Evolutionary conservation across 441 rosid genomes (phyloP).

Genomic region (Kokia cookei): DNA sequence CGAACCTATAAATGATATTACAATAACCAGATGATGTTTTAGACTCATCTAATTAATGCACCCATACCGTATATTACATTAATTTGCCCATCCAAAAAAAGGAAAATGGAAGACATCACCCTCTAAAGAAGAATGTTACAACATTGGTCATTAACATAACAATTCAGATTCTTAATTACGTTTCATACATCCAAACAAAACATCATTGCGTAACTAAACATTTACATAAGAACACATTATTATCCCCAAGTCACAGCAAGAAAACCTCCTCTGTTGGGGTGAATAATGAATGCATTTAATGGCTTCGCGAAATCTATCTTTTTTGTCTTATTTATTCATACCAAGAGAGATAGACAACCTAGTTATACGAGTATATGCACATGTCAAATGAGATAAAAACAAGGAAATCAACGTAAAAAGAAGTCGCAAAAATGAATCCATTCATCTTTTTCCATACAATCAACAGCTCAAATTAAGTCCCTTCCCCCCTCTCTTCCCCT

Average conservation of each 20-base stretch:
- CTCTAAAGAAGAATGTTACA: neutral
- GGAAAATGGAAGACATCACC: neutral
- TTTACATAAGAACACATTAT: neutral
- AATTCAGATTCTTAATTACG: neutral
- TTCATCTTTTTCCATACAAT: neutral
- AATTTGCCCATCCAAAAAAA: neutral
- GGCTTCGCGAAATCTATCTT: neutral
- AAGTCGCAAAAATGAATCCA: neutral
- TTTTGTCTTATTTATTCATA: neutral
- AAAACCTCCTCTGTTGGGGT: neutral
- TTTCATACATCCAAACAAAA: neutral
- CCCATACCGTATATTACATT: neutral
- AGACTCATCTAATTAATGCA: neutral
- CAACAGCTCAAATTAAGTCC: neutral
- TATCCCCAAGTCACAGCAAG: neutral
- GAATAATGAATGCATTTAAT: neutral
- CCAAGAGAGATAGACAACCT: neutral
- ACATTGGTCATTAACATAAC: neutral
- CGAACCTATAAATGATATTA: neutral
- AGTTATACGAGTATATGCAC: neutral
- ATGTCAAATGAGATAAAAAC: neutral
- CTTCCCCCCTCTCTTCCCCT: neutral
- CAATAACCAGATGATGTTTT: neutral
- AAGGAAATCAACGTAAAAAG: neutral
- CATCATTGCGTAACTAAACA: neutral